These are phyloP conservation scores for Arachnomyces sp. DNA, from an alignment of 2,329 filamentous ascomycete species.

Conservation along the genomic window DNA sequence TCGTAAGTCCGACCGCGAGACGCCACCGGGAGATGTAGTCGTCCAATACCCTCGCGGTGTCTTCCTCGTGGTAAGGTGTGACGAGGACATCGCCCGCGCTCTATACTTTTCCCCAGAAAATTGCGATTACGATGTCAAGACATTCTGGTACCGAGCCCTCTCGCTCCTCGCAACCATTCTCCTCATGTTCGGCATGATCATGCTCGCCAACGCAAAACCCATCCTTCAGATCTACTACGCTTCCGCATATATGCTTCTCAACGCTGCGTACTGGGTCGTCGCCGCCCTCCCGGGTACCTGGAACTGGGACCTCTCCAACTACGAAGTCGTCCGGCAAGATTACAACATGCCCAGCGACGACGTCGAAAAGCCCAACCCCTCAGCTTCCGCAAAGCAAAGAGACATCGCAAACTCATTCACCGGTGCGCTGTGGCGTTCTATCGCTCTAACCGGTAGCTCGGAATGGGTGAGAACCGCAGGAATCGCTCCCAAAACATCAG, in stretches of 20 bases:
- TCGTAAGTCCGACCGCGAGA: constrained; percentile 24
- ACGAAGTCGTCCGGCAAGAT: constrained; percentile 22
- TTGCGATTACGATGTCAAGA: constrained; percentile 39
- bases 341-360: no score
- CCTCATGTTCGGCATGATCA: constrained; percentile 47
- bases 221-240: constrained; percentile 44
- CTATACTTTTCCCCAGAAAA: constrained; percentile 46
- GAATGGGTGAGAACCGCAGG: constrained; percentile 37
- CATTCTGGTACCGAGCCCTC: constrained; percentile 37
- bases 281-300: constrained; percentile 40
- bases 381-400: no score
- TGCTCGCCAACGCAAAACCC: constrained; percentile 43
- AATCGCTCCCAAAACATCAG: constrained; percentile 34
- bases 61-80: constrained; percentile 43
- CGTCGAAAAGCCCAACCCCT: no score
- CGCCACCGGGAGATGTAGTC: constrained; percentile 39
- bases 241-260: constrained; percentile 43
- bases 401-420: constrained; percentile 28
- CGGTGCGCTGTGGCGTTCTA: constrained; percentile 42
- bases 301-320: constrained; percentile 44
- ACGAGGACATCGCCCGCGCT: constrained; percentile 44
- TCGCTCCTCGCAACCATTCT: constrained; percentile 45
- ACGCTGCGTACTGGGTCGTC: constrained; percentile 45
- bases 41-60: constrained; percentile 46
- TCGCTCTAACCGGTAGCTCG: constrained; percentile 37